Conservation (phyloP, 495 filamentous ascomycete genomes). For the Haplographium delicatum region DNA sequence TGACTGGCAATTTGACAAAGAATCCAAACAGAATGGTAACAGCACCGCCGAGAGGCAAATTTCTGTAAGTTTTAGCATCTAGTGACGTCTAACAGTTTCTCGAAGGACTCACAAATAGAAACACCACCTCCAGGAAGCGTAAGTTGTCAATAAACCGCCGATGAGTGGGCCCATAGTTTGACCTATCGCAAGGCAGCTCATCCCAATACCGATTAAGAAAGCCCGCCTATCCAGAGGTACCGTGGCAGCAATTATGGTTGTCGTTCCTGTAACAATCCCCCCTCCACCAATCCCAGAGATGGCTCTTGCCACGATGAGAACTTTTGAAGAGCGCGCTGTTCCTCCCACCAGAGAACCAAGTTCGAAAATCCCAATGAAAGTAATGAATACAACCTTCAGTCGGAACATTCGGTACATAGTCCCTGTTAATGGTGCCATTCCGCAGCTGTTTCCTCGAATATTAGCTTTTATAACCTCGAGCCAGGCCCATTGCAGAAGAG, state of each 20-base stretch:
- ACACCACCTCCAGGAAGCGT: conserved; percentile 42
- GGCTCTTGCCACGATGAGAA: conserved; percentile 49
- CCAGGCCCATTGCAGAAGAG: conserved; percentile 33
- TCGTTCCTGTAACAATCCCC: conserved; percentile 44
- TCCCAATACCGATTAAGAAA: conserved; percentile 11
- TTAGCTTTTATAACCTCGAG: background rate
- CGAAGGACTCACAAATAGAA: background rate
- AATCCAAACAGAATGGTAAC: conserved; percentile 36
- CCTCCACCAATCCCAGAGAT: conserved; percentile 47
- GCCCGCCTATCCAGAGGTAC: conserved; percentile 35
- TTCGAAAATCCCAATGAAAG: conserved; percentile 42
- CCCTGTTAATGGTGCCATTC: background rate
- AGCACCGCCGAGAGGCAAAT: conserved; percentile 53
- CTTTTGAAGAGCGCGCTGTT: conserved; percentile 39
- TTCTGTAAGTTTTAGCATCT: conserved; percentile 55
- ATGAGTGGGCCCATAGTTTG: conserved; percentile 44
- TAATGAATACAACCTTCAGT: background rate
- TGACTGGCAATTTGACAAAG: conserved; percentile 42
- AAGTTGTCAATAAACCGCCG: conserved; percentile 29
- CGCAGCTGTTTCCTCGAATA: background rate
- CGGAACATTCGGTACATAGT: background rate
- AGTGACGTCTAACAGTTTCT: background rate
- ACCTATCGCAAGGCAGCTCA: background rate
- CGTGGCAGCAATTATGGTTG: conserved; percentile 44
- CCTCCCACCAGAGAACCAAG: conserved; percentile 50